Conservation (phyloP, 352 stramenopile genomes). For the Globisporangium camurandrum region DNA sequence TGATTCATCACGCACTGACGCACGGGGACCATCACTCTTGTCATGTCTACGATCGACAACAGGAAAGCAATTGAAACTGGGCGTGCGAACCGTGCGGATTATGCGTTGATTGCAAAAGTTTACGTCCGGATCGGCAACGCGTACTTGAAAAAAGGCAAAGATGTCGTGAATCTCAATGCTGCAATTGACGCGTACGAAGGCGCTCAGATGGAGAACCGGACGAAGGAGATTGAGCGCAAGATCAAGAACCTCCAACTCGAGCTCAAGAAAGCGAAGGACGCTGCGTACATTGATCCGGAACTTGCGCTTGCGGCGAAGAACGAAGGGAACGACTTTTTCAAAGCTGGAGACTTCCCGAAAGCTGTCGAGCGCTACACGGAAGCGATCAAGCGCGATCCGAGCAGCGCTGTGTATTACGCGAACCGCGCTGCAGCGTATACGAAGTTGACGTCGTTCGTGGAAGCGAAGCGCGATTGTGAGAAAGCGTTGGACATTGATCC, state of each 20-base stretch:
- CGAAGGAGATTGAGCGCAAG: constrained; percentile 92
- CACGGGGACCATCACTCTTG: too few relatives aligned
- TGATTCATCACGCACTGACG: too few relatives aligned
- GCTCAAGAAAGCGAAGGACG: constrained; percentile 92
- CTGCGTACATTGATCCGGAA: constrained; percentile 95
- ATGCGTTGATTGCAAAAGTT: constrained; percentile 94
- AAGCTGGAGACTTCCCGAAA: constrained; percentile 43
- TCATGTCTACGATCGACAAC: too few relatives aligned
- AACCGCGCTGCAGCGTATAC: constrained; percentile 86
- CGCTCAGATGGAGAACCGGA: constrained; percentile 82
- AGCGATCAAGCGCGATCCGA: constrained; percentile 74
- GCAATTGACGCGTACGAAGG: constrained; percentile 87
- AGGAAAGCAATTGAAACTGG: constrained; percentile 94
- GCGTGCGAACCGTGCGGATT: constrained; percentile 92
- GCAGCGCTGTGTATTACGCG: constrained; percentile 82
- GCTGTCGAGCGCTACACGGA: constrained; percentile 82
- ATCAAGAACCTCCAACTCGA: constrained; percentile 93
- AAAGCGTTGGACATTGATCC: constrained; percentile 97
- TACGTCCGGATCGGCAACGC: constrained; percentile 95
- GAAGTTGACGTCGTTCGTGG: constrained; percentile 95
- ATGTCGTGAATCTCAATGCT: constrained; percentile 74
- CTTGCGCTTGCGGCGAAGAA: constrained; percentile 93
- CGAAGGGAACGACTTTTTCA: constrained; percentile 67
- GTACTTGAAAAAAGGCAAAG: constrained; percentile 92
- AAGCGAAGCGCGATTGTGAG: constrained; percentile 92